Evolutionary conservation across 2,329 filamentous ascomycete genomes (phyloP).

Genomic region (Neonectria ditissima): DNA sequence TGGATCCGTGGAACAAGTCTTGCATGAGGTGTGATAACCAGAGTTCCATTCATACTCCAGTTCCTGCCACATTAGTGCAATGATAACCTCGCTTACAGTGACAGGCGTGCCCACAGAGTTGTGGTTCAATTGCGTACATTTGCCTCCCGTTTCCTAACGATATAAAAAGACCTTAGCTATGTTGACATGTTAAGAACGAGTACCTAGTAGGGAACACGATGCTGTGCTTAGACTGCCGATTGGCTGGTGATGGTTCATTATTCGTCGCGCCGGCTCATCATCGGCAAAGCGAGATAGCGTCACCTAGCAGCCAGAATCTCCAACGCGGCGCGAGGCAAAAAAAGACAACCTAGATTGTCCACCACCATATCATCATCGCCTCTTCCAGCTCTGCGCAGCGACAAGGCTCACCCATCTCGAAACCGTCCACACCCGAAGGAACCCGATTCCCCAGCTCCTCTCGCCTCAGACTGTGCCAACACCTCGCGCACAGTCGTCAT

Average conservation of each 20-base stretch:
- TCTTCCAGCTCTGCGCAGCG: slow-evolving; percentile 32
- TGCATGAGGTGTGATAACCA: not conserved
- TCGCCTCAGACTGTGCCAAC: slow-evolving; percentile 63
- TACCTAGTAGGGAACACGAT: slow-evolving; percentile 15
- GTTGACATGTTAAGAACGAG: slow-evolving; percentile 1
- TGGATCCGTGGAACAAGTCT: too few species aligned
- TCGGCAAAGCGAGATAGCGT: slow-evolving; percentile 39
- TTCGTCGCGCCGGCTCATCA: slow-evolving; percentile 43
- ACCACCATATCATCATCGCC: slow-evolving; percentile 28
- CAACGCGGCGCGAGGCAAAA: slow-evolving; percentile 43
- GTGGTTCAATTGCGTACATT: not conserved
- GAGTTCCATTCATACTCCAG: not conserved
- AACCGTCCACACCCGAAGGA: slow-evolving; percentile 20
- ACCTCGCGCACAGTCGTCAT: slow-evolving; percentile 62
- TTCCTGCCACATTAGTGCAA: not conserved
- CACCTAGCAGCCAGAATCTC: slow-evolving; percentile 17
- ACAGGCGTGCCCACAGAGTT: not conserved
- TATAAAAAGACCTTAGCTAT: slow-evolving; percentile 7
- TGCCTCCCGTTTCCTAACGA: slow-evolving; percentile 6
- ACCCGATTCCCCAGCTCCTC: slow-evolving; percentile 18
- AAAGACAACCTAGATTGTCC: slow-evolving; percentile 36
- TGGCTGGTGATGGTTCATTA: slow-evolving; percentile 11
- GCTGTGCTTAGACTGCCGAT: slow-evolving; percentile 18
- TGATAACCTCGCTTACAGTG: not conserved
- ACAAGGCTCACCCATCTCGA: slow-evolving; percentile 31